Conservation (phyloP, 305 asterid genomes). For the Fraxinus floribunda region DNA sequence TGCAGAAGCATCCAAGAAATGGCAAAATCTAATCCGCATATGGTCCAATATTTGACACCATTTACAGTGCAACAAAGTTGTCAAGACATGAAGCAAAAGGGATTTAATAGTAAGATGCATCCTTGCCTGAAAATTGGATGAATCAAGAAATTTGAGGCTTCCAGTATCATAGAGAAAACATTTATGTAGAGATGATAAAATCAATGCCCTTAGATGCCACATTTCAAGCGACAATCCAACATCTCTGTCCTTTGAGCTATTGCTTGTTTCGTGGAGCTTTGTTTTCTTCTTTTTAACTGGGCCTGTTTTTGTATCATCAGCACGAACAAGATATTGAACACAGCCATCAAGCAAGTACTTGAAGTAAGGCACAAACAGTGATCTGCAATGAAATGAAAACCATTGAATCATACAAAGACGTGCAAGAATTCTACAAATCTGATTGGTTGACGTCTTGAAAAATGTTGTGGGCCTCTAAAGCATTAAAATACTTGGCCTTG, state of each 20-base stretch:
- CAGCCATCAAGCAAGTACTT: constrained; percentile 80
- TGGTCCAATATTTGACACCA: background rate
- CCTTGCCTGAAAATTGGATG: constrained; percentile 75
- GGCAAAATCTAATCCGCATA: background rate
- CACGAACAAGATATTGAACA: constrained; percentile 53
- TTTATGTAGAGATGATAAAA: constrained; percentile 68
- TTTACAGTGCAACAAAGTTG: background rate
- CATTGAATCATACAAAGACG: background rate
- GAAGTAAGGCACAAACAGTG: constrained; percentile 84
- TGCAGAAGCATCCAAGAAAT: background rate
- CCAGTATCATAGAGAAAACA: constrained; percentile 83
- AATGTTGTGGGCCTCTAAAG: background rate
- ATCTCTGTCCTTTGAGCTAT: constrained; percentile 37
- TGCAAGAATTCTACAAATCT: background rate
- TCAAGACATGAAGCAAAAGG: background rate
- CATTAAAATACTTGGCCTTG: background rate
- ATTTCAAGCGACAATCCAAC: constrained; percentile 40
- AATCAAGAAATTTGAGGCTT: constrained; percentile 61
- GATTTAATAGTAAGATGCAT: constrained; percentile 11
- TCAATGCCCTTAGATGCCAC: constrained; percentile 79
- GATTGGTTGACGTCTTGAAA: background rate
- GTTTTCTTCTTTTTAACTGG: constrained; percentile 59
- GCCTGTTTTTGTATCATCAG: constrained; percentile 34
- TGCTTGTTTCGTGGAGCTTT: constrained; percentile 41
- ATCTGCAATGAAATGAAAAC: constrained; percentile 40